Conservation (phyloP, 139 green algal species). For the Chlamydomonas sp. region DNA sequence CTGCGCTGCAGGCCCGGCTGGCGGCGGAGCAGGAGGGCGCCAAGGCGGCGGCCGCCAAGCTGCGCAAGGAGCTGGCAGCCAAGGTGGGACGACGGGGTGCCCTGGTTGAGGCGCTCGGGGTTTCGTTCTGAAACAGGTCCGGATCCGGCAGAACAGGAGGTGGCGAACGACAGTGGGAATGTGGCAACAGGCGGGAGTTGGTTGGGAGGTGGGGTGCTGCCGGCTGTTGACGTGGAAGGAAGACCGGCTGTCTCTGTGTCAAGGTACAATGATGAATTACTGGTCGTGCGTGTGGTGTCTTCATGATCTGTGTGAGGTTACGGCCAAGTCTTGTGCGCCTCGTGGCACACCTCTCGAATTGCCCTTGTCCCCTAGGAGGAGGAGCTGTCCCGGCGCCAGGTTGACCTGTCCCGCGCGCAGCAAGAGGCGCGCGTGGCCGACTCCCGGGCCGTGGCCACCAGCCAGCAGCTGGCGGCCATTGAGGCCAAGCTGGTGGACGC, state of each 20-base stretch:
- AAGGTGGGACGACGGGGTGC: neutral
- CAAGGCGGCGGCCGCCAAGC: neutral
- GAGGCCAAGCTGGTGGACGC: conserved; percentile 15
- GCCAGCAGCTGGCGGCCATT: neutral
- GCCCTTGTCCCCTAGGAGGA: neutral
- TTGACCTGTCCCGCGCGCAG: conserved; percentile 1
- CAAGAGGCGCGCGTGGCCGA: conserved; percentile 1
- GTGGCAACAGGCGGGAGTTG: too few relatives aligned
- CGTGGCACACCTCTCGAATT: neutral
- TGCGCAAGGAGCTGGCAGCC: neutral
- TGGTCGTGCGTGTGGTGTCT: too few relatives aligned
- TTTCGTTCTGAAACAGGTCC: neutral
- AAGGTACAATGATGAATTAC: too few relatives aligned
- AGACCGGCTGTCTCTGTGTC: too few relatives aligned
- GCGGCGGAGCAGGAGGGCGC: conserved; percentile 5
- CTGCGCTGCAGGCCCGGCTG: neutral
- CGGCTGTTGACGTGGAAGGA: too few relatives aligned
- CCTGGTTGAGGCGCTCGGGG: neutral
- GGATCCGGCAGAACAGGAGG: neutral
- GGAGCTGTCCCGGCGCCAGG: neutral
- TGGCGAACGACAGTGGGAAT: neutral
- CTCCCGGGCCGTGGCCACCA: neutral
- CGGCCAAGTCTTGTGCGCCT: neutral
- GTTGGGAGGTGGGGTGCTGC: too few relatives aligned
- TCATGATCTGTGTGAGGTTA: neutral